phyloP scores from a whole-genome alignment of 2,329 filamentous ascomycete genomes.

The Colletotrichum aenigma region DNA sequence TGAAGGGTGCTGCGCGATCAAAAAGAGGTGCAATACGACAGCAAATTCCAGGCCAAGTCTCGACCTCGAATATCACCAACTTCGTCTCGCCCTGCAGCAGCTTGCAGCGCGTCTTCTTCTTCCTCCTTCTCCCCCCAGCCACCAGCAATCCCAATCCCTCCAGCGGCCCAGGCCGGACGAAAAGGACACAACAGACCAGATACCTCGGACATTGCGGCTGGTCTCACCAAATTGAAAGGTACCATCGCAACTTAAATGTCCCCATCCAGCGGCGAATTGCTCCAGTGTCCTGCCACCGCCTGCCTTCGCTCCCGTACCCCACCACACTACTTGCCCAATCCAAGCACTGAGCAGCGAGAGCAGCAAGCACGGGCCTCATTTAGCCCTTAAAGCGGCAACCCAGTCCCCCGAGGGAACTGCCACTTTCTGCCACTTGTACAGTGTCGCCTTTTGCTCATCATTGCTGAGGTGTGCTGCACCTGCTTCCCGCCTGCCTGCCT shows the following conservation, averaged over 20 bases:
- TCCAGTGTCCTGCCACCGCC: not conserved
- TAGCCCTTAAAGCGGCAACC: constrained; percentile 14
- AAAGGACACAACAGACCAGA: not conserved
- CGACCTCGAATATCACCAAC: not conserved
- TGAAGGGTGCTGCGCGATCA: not conserved
- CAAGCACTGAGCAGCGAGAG: constrained; percentile 2
- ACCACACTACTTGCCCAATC: constrained; percentile 19
- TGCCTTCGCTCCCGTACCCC: constrained; percentile 16
- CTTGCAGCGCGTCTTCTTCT: not conserved
- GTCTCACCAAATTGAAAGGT: not conserved
- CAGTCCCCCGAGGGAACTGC: not conserved
- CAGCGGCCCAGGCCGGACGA: not conserved
- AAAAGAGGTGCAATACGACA: not conserved
- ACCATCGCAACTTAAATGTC: not conserved
- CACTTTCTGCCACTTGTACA: constrained; percentile 18
- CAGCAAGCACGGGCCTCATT: not conserved
- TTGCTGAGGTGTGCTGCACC: not conserved
- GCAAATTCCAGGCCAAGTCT: not conserved
- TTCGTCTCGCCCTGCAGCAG: not conserved
- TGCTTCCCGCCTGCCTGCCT: constrained; percentile 3
- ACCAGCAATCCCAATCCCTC: not conserved
- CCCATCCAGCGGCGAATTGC: not conserved
- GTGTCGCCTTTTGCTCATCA: not conserved
- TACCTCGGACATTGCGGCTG: not conserved
- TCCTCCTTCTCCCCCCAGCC: not conserved